These are phyloP conservation scores for Leccinum rimulosum DNA, from an alignment of 768 basidiomycete species.

Conservation along the genomic window DNA sequence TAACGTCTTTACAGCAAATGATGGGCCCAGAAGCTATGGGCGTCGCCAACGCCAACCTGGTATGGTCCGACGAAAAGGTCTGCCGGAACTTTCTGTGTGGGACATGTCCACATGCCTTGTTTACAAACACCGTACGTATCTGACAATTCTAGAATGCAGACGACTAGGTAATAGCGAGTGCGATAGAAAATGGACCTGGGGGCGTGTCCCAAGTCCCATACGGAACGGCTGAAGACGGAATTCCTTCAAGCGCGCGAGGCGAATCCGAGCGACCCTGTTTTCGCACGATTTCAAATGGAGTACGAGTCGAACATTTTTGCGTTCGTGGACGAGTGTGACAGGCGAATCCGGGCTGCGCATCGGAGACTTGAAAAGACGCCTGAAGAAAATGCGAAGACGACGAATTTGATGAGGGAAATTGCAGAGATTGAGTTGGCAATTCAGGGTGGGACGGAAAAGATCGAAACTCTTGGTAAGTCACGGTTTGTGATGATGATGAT, in stretches of 20 bases:
- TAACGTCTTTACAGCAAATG: conserved; percentile 75
- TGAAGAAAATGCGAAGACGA: conserved; percentile 99
- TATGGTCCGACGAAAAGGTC: conserved; percentile 96
- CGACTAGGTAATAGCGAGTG: conserved; percentile 1
- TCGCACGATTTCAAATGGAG: conserved; percentile 87
- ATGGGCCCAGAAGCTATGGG: conserved; percentile 99
- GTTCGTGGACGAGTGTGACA: conserved; percentile 98
- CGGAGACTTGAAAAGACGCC: conserved; percentile 97
- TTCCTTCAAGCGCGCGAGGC: conserved; percentile 78
- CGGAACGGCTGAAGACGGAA: conserved; percentile 89
- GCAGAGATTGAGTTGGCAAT: conserved; percentile 99
- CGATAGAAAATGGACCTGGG: conserved; percentile 98
- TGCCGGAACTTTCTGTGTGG: conserved; percentile 98
- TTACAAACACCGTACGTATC: conserved; percentile 89
- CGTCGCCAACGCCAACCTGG: conserved; percentile 85
- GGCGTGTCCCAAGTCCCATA: conserved; percentile 95
- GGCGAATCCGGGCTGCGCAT: conserved; percentile 91
- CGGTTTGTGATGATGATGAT: conserved; percentile 9
- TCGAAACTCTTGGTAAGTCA: conserved; percentile 80
- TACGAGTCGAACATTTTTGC: conserved; percentile 94
- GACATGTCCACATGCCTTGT: conserved; percentile 96
- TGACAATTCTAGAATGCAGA: not conserved
- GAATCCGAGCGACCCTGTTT: conserved; percentile 76
- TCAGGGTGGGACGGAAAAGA: conserved; percentile 98
- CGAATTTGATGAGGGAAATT: conserved; percentile 98